Conservation (phyloP, 1,284 basidiomycete species). For the Coriolopsis trogii region DNA sequence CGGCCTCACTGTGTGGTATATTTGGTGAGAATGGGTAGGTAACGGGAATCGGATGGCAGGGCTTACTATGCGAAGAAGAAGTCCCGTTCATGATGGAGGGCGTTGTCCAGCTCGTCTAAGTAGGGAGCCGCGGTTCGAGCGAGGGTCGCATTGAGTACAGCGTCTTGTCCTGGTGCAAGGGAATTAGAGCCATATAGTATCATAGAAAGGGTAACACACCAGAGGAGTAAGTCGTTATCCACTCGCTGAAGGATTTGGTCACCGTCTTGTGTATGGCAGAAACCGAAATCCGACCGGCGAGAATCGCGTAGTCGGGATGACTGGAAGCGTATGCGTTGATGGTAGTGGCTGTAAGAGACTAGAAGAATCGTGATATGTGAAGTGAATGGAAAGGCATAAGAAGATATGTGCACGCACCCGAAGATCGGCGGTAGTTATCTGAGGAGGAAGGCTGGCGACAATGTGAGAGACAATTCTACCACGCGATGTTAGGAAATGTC, state of each 20-base stretch:
- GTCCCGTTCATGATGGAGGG: too few species aligned
- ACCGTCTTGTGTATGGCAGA: neutral
- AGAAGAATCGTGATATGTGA: neutral
- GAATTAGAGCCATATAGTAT: neutral
- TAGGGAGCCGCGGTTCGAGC: too few species aligned
- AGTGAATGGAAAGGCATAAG: neutral
- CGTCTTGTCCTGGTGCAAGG: too few species aligned
- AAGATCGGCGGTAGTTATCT: neutral
- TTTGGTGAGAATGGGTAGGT: too few species aligned
- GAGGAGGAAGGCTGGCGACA: neutral
- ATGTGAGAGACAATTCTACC: neutral
- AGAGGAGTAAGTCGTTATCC: neutral
- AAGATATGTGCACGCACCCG: neutral
- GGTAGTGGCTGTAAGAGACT: neutral
- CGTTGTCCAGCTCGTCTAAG: too few species aligned
- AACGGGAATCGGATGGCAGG: too few species aligned
- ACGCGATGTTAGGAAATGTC: too few species aligned
- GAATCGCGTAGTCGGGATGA: neutral
- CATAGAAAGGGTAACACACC: neutral
- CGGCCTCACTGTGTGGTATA: neutral
- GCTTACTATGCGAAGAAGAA: neutral
- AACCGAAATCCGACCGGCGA: neutral
- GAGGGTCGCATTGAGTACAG: too few species aligned
- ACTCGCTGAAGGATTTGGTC: neutral
- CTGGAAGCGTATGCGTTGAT: neutral